Evolutionary conservation across 2,329 filamentous ascomycete species (phyloP), one percentile per base, ranked within the genome.

Genomic region (Fusarium sarcochroum): DNA sequence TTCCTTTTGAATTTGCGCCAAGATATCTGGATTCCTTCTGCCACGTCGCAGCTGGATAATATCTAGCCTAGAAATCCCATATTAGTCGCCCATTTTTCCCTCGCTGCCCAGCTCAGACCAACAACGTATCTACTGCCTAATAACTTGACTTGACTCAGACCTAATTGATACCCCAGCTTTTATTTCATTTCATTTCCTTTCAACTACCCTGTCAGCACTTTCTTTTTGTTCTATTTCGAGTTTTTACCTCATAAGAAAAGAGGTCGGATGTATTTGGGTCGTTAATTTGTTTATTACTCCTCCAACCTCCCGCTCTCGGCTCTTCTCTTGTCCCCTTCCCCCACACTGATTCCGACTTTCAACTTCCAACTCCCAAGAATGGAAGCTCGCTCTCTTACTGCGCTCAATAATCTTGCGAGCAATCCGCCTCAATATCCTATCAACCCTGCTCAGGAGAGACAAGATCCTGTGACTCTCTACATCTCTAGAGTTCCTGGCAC

Each of bases 401-500:
- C 89, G 53, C 86, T 99, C 68, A 96, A 93, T 69, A 83, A 87
- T 41, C 87, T 98, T 66, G 95, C 96, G 66, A 87, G 91, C 51
- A 93, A 97, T 74, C 96, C 95, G 41, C 95, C 96, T 46, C 87
- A 90, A 73, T 96, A 97, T 78, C 93, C 93, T 49, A 87, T 91
- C 74, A 93, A 93, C 75, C 91, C 93, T 7, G 88, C 89, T 5
- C 89, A 91, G 70, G 82, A 86, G 72, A 87, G 84, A 66, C 87
- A 90, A 66, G 89, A 93, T 49, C 89, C 93, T 6, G 80, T 98
- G 50, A 89, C 90, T 4, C 86, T 99, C 40, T 99, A 99, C 80
- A 97, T 99, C 70, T 93, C 95, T 35, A 86, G 95, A 70, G 95
- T 99, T 1, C 96, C 96, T 2, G 95, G 95, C 21, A 97, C 92